These are phyloP conservation scores for Talaromyces liani DNA, from an alignment of 495 filamentous ascomycete genomes.

Conservation along the genomic window DNA sequence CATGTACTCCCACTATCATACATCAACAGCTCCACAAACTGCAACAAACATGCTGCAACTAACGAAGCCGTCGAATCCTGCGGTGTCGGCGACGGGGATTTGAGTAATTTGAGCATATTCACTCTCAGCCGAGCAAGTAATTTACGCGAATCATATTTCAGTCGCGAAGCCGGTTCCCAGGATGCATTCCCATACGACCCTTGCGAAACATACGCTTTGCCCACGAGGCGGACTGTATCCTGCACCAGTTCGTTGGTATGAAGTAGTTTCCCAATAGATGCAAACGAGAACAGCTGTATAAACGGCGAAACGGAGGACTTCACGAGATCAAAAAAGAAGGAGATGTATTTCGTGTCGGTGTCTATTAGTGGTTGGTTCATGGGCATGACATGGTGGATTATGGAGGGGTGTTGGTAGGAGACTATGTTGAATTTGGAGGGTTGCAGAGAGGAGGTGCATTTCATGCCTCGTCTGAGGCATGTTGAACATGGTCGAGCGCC, in stretches of 20 bases:
- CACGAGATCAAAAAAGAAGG: not conserved
- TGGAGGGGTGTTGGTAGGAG: not conserved
- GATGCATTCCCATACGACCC: not conserved
- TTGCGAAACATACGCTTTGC: not conserved
- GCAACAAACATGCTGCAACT: not conserved
- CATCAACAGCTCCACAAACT: not conserved
- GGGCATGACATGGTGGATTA: not conserved
- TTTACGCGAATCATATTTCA: not conserved
- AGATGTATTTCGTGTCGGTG: not conserved
- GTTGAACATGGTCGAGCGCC: not conserved
- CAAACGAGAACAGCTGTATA: not conserved
- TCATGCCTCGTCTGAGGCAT: not conserved
- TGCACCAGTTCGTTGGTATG: not conserved
- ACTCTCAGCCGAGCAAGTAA: not conserved
- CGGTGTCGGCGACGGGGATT: not conserved
- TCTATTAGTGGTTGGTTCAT: not conserved
- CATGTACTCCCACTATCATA: not conserved
- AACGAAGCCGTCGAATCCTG: not conserved
- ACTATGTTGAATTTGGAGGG: not conserved
- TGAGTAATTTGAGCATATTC: not conserved
- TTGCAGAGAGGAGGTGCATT: not conserved
- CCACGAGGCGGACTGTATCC: not conserved
- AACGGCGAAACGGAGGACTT: not conserved
- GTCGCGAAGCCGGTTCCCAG: not conserved
- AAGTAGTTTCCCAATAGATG: not conserved